phyloP scores from a whole-genome alignment of 305 asterid species.

The Rubia balearica region DNA sequence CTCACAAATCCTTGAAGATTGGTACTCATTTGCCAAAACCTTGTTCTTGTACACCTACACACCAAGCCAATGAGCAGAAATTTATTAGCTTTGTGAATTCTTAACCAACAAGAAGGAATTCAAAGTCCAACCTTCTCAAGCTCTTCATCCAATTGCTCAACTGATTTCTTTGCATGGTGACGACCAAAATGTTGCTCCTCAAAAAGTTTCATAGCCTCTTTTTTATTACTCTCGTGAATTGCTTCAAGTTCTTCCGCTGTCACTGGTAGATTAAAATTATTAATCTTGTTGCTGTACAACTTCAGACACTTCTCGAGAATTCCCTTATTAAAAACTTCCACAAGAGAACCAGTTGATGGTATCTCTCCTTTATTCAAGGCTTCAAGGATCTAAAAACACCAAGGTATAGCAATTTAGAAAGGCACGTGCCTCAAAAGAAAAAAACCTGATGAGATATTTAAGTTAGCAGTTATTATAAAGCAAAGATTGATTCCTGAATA shows the following conservation, averaged over 20 bases:
- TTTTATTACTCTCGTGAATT: slow-evolving; percentile 58
- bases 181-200: slow-evolving; percentile 98
- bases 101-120: slow-evolving; percentile 6
- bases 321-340: slow-evolving; percentile 91
- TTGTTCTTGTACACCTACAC: slow-evolving; percentile 68
- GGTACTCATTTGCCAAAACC: slow-evolving; percentile 66
- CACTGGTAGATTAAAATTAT: slow-evolving; percentile 49
- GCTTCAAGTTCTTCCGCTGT: slow-evolving; percentile 50
- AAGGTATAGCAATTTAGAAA: slow-evolving; percentile 7
- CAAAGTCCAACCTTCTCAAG: slow-evolving; percentile 55
- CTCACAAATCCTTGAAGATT: slow-evolving; percentile 90
- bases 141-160: slow-evolving; percentile 71
- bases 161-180: slow-evolving; percentile 86
- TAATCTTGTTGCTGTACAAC: slow-evolving; percentile 54
- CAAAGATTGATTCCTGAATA: background rate
- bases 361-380: slow-evolving; percentile 99
- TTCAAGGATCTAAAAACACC: slow-evolving; percentile 70
- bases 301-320: slow-evolving; percentile 79
- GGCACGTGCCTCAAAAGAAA: background rate
- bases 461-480: background rate
- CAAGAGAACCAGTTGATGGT: slow-evolving; percentile 97
- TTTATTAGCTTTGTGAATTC: slow-evolving; percentile 8
- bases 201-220: slow-evolving; percentile 54
- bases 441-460: background rate
- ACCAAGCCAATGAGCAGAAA: slow-evolving; percentile 26